Evolutionary conservation across 2,329 filamentous ascomycete genomes (phyloP).

Genomic region (Ampelomyces quisqualis): DNA sequence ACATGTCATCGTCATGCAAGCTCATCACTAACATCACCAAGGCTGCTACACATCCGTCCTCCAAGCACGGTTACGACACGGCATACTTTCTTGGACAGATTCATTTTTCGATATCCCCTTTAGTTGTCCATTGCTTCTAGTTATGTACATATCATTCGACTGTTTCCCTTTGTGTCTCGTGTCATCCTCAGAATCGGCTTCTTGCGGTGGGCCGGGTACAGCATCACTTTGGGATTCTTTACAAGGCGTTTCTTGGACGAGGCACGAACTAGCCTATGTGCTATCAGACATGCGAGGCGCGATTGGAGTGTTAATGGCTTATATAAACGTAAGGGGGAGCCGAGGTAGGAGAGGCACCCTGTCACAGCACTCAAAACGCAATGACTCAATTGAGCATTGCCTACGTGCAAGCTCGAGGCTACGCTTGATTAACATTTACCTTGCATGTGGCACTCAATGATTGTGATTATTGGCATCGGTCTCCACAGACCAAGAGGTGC

Average conservation of each 20-base stretch:
- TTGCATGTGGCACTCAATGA: too few species aligned
- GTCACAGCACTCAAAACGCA: not conserved
- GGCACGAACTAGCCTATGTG: conserved; percentile 4
- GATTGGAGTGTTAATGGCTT: not conserved
- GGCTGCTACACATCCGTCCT: conserved; percentile 2
- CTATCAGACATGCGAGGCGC: conserved; percentile 2
- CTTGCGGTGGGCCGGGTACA: not conserved
- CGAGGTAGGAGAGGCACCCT: not conserved
- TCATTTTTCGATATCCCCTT: conserved; percentile 24
- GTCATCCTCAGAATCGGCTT: conserved; percentile 4
- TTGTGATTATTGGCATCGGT: too few species aligned
- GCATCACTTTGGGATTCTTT: conserved; percentile 1
- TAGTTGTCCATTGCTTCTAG: conserved; percentile 15
- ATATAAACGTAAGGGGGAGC: not conserved
- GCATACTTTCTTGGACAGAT: conserved; percentile 16
- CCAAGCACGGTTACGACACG: conserved; percentile 11
- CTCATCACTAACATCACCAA: conserved; percentile 2
- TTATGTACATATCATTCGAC: conserved; percentile 15
- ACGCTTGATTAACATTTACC: too few species aligned
- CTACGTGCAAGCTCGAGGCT: too few species aligned
- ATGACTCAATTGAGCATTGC: not conserved
- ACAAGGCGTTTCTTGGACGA: conserved; percentile 3
- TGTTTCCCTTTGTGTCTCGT: conserved; percentile 4
- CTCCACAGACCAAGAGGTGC: too few species aligned
- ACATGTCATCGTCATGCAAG: not conserved